Evolutionary conservation across 164 flowering plant species (phyloP), one percentile per base, ranked within the genome.

Genomic region (Stephania japonica): DNA sequence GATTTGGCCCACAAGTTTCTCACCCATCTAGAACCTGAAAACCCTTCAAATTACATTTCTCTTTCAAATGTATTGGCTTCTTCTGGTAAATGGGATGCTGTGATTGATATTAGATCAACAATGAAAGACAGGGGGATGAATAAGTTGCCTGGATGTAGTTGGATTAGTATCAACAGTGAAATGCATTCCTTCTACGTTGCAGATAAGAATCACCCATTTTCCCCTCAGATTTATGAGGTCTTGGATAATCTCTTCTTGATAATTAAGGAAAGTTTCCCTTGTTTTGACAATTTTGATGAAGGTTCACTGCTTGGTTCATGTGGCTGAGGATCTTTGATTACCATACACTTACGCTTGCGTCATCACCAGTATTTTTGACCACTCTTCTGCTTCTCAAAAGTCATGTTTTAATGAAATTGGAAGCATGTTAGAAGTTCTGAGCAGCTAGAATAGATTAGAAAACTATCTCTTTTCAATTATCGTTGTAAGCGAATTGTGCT

Each of bases 141-240:
- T 77, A 90, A 89, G 79, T 42, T 81, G 41, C 88, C 95, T 27
- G 97, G 95, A 19, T 87, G 90, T 79, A 92, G 97, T 82, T 92
- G 63, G 63, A 56, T 56, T 56, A 56, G 18, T 5, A 56, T 56
- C 63, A 19, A 21, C 7, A 56, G n/a, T 18, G 23, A 56, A 18
- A 56, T 14, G 63, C 63, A 56, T 19, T 56, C 63, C n/a, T 90
- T 91, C 67, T 78, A 70, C 78, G 92, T 81, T 68, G 87, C 91
- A 26, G 92, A 89, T 78, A 85, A 84, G 74, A 75, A 81, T 25
- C 93, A 88, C 80, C 86, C 86, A 26, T 76, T 76, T 75, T 74
- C 86, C 3, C 69, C 67, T 62, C 64, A 70, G 49, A 84, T 88
- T 49, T 81, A 89, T 73, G 76, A 79, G 62, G 80, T 84, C 80